These are phyloP conservation scores for Annona squamosa DNA, from an alignment of 164 flowering plant species.

Conservation along the genomic window DNA sequence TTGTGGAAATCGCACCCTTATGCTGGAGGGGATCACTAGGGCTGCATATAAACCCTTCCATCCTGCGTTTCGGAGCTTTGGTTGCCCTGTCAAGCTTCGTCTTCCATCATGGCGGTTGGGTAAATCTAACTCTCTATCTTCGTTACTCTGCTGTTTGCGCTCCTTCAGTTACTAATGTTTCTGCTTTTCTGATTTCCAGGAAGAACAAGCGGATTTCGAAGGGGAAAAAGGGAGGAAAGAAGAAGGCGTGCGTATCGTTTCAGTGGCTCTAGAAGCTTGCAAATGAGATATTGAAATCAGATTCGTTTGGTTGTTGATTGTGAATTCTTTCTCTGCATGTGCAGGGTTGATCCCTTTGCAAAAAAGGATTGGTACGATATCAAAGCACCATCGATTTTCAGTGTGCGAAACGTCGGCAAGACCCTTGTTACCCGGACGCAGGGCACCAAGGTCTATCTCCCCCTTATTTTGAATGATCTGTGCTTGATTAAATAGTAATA, in stretches of 20 bases:
- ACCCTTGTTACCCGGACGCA: constrained; percentile 88
- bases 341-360: constrained; percentile 69
- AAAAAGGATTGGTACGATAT: constrained; percentile 96
- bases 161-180: not conserved
- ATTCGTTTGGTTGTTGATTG: too few relatives aligned
- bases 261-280: not conserved
- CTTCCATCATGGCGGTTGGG: constrained; percentile 26
- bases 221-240: constrained; percentile 95
- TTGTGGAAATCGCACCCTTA: too few relatives aligned
- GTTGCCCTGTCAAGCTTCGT: constrained; percentile 5
- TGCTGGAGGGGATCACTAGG: too few relatives aligned
- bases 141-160: not conserved
- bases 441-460: constrained; percentile 73
- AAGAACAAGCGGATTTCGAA: constrained; percentile 98
- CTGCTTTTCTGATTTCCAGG: constrained; percentile 25
- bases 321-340: not conserved
- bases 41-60: too few relatives aligned
- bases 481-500: too few relatives aligned
- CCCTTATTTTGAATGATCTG: not conserved
- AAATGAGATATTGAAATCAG: not conserved
- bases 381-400: constrained; percentile 74
- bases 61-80: not conserved
- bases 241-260: constrained; percentile 61
- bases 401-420: constrained; percentile 56
- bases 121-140: not conserved